A percentile compares a stretch with the other conserved stretches of the same genome.
These are phyloP conservation scores for Trypanosoma theileri DNA, from an alignment of 208 protist genomes.

Conservation along the genomic window DNA sequence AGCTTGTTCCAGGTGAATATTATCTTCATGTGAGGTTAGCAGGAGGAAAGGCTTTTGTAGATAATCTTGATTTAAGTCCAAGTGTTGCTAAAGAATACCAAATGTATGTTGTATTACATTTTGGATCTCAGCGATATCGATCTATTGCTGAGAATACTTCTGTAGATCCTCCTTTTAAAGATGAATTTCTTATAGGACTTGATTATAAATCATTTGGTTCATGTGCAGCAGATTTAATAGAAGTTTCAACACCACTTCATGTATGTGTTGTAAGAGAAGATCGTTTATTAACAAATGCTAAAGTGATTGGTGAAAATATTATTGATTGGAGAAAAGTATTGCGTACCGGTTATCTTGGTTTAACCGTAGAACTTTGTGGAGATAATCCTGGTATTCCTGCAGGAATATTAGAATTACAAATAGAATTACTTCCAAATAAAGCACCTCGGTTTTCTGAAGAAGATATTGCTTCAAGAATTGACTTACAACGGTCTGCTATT, in stretches of 20 bases:
- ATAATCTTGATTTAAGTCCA: constrained; percentile 76
- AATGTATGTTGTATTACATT: constrained; percentile 79
- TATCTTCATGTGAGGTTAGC: constrained; percentile 82
- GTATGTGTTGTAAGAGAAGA: constrained; percentile 82
- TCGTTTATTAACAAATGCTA: constrained; percentile 42
- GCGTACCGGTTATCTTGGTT: constrained; percentile 78
- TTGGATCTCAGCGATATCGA: constrained; percentile 82
- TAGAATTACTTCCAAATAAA: constrained; percentile 77
- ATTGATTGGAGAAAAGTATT: constrained; percentile 92
- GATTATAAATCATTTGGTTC: constrained; percentile 75
- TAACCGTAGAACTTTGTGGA: constrained; percentile 91
- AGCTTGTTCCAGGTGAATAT: constrained; percentile 39
- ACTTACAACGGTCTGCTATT: constrained; percentile 76
- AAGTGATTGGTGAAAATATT: constrained; percentile 86
- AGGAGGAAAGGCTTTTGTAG: constrained; percentile 89
- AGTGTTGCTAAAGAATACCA: constrained; percentile 36
- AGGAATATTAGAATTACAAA: constrained; percentile 89
- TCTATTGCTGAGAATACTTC: constrained; percentile 43
- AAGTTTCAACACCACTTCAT: constrained; percentile 83
- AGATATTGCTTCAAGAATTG: constrained; percentile 66
- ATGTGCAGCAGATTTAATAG: constrained; percentile 58
- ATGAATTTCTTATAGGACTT: constrained; percentile 90
- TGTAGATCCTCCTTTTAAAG: constrained; percentile 74
- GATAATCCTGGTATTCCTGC: constrained; percentile 81
- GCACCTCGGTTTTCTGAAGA: constrained; percentile 68